These are phyloP conservation scores for Tulasnella sp. DNA, from an alignment of 768 basidiomycete species.

Conservation along the genomic window DNA sequence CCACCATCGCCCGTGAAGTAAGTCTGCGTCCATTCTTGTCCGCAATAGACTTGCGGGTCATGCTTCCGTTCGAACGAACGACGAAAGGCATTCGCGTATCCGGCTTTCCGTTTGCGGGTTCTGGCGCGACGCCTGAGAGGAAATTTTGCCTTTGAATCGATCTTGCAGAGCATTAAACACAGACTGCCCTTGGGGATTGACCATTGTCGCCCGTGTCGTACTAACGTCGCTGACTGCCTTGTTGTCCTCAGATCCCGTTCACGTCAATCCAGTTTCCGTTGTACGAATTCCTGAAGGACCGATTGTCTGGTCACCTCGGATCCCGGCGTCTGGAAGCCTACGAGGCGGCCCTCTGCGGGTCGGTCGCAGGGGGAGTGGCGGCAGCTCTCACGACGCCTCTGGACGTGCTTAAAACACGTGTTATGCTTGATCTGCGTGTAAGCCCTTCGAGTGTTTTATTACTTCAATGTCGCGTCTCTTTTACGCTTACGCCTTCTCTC, in stretches of 20 bases:
- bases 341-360: conserved; percentile 67
- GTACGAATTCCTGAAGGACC: conserved; percentile 74
- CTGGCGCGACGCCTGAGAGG: background rate
- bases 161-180: too few relatives aligned
- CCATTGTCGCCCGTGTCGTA: too few relatives aligned
- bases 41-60: background rate
- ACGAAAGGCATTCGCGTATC: background rate
- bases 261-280: conserved; percentile 92
- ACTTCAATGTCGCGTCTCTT: background rate
- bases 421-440: conserved; percentile 88
- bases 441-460: conserved; percentile 21
- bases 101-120: background rate
- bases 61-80: background rate
- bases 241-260: conserved; percentile 67
- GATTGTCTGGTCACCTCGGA: conserved; percentile 42
- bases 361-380: conserved; percentile 79
- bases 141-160: background rate
- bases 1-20: conserved; percentile 37
- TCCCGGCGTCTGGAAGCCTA: conserved; percentile 37
- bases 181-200: too few relatives aligned
- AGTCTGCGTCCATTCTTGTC: conserved; percentile 16
- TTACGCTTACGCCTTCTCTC: background rate
- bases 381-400: conserved; percentile 87
- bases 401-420: conserved; percentile 91
- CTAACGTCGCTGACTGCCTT: background rate